These are phyloP conservation scores for Rhododendron ferrugineum DNA, from an alignment of 148 eudicot species.

Conservation along the genomic window DNA sequence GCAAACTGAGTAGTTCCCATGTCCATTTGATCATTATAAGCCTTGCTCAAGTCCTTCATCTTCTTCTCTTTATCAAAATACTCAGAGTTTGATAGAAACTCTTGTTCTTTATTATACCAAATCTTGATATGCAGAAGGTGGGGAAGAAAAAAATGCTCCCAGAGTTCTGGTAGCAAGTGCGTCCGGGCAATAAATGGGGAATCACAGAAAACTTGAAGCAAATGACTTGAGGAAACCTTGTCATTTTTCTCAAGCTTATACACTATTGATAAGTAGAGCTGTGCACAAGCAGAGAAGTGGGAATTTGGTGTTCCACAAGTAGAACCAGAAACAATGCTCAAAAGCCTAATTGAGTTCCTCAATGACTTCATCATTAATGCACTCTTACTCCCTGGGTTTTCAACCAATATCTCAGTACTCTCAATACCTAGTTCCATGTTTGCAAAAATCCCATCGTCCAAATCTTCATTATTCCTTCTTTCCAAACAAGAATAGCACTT, in stretches of 20 bases:
- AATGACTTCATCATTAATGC: conserved; percentile 19
- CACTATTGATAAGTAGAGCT: conserved; percentile 38
- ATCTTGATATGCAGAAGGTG: conserved; percentile 48
- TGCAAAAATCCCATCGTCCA: conserved; percentile 21
- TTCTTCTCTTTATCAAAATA: conserved; percentile 22
- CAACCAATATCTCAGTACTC: conserved; percentile 34
- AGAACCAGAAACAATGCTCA: conserved; percentile 27
- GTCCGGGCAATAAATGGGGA: conserved; percentile 40
- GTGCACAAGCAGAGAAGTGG: conserved; percentile 42
- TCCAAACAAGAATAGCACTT: conserved; percentile 34
- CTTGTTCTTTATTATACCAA: conserved; percentile 34
- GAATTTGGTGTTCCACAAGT: conserved; percentile 28
- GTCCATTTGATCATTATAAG: conserved; percentile 33
- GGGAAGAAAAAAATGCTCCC: conserved; percentile 56
- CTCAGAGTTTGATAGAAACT: conserved; percentile 15
- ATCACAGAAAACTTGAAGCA: conserved; percentile 38
- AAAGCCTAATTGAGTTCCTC: conserved; percentile 25
- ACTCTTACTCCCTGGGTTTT: conserved; percentile 14
- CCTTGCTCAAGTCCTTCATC: conserved; percentile 23
- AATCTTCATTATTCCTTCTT: conserved; percentile 13
- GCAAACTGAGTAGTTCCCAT: conserved; percentile 37
- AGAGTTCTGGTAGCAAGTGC: conserved; percentile 41
- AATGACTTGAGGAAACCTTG: conserved; percentile 29
- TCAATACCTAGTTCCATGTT: conserved; percentile 35
- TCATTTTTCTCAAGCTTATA: conserved; percentile 46